These are phyloP conservation scores for Penicillium sp. DNA, from an alignment of 2,329 filamentous ascomycete genomes.

Conservation along the genomic window DNA sequence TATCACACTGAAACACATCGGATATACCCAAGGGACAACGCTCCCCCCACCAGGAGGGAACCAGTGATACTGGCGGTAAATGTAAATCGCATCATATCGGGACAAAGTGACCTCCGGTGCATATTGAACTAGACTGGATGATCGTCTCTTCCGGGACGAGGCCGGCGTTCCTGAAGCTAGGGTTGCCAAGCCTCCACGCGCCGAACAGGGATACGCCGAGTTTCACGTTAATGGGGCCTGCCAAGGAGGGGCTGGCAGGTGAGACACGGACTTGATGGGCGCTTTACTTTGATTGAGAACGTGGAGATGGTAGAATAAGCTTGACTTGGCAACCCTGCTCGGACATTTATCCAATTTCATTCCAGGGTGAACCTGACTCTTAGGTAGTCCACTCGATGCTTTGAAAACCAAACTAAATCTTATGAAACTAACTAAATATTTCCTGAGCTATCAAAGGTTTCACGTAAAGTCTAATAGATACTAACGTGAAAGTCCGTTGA, in stretches of 20 bases:
- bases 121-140: neutral
- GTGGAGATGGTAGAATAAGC: slow-evolving; percentile 1
- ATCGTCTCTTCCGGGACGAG: slow-evolving; percentile 12
- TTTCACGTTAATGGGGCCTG: slow-evolving; percentile 22
- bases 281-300: slow-evolving; percentile 6
- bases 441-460: neutral
- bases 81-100: slow-evolving; percentile 7
- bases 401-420: neutral
- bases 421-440: slow-evolving; percentile 1
- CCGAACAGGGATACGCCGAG: slow-evolving; percentile 18
- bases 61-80: slow-evolving; percentile 13
- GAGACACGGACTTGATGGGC: slow-evolving; percentile 4
- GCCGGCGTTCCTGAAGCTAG: slow-evolving; percentile 16
- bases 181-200: slow-evolving; percentile 27
- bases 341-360: slow-evolving; percentile 8
- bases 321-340: slow-evolving; percentile 1
- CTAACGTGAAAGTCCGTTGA: no score
- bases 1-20: slow-evolving; percentile 18
- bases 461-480: neutral
- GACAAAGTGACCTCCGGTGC: neutral
- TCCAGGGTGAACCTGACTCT: slow-evolving; percentile 1
- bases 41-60: slow-evolving; percentile 13
- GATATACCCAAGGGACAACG: slow-evolving; percentile 10
- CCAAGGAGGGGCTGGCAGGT: neutral
- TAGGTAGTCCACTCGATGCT: neutral